Conservation (phyloP, 2,329 filamentous ascomycete genomes). For the Colletotrichum sp. region DNA sequence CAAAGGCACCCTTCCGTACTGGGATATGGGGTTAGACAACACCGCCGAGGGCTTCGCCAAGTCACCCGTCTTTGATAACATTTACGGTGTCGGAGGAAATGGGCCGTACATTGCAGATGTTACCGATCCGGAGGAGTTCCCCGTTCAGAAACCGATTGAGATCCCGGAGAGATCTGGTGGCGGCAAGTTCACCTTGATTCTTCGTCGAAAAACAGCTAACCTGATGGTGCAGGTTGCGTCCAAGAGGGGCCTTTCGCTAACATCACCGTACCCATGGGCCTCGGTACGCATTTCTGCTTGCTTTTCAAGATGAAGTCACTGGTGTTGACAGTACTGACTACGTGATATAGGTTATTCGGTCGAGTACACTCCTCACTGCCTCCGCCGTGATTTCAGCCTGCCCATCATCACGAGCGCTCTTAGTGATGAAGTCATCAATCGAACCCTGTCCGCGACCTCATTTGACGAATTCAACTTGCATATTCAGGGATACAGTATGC, state of each 20-base stretch:
- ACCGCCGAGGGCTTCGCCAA: slow-evolving; percentile 4
- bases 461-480: neutral
- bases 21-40: neutral
- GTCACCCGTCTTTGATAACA: slow-evolving; percentile 20
- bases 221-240: neutral
- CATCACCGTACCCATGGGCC: neutral
- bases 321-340: fast-evolving
- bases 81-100: slow-evolving; percentile 19
- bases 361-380: neutral
- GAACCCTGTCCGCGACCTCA: neutral
- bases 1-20: slow-evolving; percentile 21
- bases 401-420: neutral
- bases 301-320: no score
- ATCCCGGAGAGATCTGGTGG: neutral
- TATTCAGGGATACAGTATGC: neutral
- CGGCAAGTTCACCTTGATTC: neutral
- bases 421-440: neutral
- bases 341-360: neutral
- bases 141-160: neutral
- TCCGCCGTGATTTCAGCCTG: neutral
- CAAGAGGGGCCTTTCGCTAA: slow-evolving; percentile 1
- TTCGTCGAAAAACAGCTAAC: fast-evolving
- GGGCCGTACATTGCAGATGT: slow-evolving; percentile 1
- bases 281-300: neutral
- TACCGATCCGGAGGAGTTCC: neutral